Evolutionary conservation across 139 green algal species (phyloP).

Genomic region (Raphidocelis subcapitata): DNA sequence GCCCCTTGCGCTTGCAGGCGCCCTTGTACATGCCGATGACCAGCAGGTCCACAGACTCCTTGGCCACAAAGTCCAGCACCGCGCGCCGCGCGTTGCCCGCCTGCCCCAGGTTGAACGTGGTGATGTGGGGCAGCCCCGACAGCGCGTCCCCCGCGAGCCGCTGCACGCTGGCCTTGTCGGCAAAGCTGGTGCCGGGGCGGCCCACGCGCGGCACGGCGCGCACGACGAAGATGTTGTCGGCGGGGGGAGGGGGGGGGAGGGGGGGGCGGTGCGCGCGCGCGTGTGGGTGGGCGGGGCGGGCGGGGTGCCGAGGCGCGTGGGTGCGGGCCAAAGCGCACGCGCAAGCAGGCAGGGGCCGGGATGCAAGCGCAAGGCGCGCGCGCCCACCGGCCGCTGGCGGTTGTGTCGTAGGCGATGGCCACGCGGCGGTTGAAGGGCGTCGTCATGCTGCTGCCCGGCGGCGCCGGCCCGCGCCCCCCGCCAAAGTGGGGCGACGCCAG

Average conservation of each 20-base stretch:
- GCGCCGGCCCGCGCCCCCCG: not conserved
- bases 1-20: slow-evolving; percentile 8
- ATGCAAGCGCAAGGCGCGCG: too few relatives aligned
- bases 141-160: slow-evolving; percentile 22
- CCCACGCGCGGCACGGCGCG: slow-evolving; percentile 27
- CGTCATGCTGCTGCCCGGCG: not conserved
- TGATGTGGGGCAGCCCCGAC: slow-evolving; percentile 13
- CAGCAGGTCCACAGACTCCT: slow-evolving; percentile 30
- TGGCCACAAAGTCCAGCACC: slow-evolving; percentile 26
- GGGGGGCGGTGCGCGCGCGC: too few relatives aligned
- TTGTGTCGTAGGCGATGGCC: slow-evolving; percentile 26
- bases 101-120: slow-evolving; percentile 26
- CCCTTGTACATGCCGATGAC: slow-evolving; percentile 28
- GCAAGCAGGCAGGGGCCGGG: too few relatives aligned
- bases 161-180: slow-evolving; percentile 35
- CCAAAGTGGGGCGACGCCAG: not conserved
- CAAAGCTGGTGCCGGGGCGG: slow-evolving; percentile 22
- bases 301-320: too few relatives aligned
- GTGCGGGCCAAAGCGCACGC: too few relatives aligned
- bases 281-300: too few relatives aligned
- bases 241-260: not conserved
- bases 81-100: slow-evolving; percentile 16
- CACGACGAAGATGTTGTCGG: slow-evolving; percentile 32
- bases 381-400: slow-evolving; percentile 4
- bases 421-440: slow-evolving; percentile 30